These are phyloP conservation scores for Colletotrichum sp. DNA, from an alignment of 2,329 filamentous ascomycete species.

Conservation along the genomic window DNA sequence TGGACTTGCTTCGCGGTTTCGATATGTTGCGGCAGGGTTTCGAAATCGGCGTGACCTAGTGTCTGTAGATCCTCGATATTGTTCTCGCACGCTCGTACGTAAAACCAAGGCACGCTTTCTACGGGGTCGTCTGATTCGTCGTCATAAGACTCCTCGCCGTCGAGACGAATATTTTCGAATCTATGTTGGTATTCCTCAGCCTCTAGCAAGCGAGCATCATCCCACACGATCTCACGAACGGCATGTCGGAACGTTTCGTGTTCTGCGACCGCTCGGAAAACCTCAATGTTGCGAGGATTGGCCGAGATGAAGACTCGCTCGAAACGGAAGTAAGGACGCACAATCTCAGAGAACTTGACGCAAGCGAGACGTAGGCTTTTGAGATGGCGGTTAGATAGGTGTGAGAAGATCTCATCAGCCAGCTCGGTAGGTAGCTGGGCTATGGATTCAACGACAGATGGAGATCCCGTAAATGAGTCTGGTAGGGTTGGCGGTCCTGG, in stretches of 20 bases:
- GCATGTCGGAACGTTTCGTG: conserved; percentile 34
- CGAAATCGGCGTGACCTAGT: neutral
- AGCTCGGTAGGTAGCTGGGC: neutral
- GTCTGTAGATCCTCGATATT: neutral
- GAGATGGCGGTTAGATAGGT: neutral
- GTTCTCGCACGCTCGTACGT: neutral
- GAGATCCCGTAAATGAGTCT: neutral
- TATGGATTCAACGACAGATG: neutral
- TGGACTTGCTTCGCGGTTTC: neutral
- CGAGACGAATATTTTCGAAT: neutral
- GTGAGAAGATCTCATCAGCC: neutral
- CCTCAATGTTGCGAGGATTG: conserved; percentile 41
- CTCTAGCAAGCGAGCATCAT: conserved; percentile 29
- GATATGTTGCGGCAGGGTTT: neutral
- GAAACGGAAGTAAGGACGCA: neutral
- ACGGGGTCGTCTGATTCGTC: neutral
- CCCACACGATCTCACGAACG: conserved; percentile 44
- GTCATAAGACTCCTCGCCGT: neutral
- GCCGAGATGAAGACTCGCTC: conserved; percentile 43
- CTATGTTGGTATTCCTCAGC: neutral
- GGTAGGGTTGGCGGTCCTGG: neutral
- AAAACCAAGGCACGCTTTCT: neutral
- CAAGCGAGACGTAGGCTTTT: neutral
- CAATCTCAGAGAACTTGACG: neutral
- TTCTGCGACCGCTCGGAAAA: conserved; percentile 38